These are phyloP conservation scores for Raphidocelis subcapitata DNA, from an alignment of 139 green algal genomes.

Conservation along the genomic window DNA sequence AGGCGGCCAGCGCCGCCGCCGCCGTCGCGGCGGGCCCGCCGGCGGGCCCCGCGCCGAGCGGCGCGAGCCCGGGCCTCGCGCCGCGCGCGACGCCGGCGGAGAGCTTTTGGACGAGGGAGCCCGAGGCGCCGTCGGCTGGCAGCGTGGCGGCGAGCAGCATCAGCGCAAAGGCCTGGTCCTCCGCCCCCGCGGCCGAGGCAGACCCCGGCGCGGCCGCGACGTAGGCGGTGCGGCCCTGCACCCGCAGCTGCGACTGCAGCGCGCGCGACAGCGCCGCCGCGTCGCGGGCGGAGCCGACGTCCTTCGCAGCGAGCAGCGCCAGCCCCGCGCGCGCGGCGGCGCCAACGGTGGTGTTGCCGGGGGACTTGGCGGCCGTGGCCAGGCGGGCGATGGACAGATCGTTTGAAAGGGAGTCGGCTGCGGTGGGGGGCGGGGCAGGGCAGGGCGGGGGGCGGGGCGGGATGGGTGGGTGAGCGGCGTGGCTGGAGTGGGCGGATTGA, in stretches of 20 bases:
- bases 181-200: slow-evolving; percentile 10
- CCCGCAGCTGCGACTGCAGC: slow-evolving; percentile 28
- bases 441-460: too few relatives aligned
- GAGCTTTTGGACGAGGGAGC: slow-evolving; percentile 37
- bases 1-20: slow-evolving; percentile 31
- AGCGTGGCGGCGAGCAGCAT: background rate
- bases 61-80: slow-evolving; percentile 6
- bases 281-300: slow-evolving; percentile 6
- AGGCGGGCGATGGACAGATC: slow-evolving; percentile 35
- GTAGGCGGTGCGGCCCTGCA: slow-evolving; percentile 50
- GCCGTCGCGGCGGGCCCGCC: slow-evolving; percentile 2
- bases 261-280: background rate
- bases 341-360: slow-evolving; percentile 18
- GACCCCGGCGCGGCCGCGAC: slow-evolving; percentile 26
- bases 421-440: too few relatives aligned
- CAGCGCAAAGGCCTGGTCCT: slow-evolving; percentile 31
- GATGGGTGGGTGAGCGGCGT: too few relatives aligned
- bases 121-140: background rate
- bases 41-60: slow-evolving; percentile 2
- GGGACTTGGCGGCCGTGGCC: background rate
- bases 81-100: slow-evolving; percentile 30
- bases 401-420: too few relatives aligned
- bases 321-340: slow-evolving; percentile 17
- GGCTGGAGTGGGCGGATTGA: too few relatives aligned
- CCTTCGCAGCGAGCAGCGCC: background rate